phyloP scores from a whole-genome alignment of 169 alveolate genomes.

The Theileria luwenshuni region DNA sequence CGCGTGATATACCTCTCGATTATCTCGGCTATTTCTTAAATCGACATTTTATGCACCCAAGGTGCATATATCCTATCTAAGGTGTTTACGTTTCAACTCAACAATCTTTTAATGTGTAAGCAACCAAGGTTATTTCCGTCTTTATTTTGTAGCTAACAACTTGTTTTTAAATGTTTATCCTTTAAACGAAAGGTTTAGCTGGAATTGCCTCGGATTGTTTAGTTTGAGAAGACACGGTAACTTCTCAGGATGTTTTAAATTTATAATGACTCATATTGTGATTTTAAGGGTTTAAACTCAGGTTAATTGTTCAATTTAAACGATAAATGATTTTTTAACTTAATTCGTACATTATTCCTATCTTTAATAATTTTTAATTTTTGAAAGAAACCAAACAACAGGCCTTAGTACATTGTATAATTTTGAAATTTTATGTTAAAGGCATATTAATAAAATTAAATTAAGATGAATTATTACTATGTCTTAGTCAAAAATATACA shows the following conservation, averaged over 20 bases:
- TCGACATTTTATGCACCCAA: slow-evolving; percentile 29
- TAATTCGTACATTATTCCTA: neutral
- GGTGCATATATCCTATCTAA: slow-evolving; percentile 3
- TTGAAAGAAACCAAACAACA: too few species aligned
- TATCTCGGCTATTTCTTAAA: neutral
- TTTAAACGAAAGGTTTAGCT: slow-evolving; percentile 6
- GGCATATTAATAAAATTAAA: too few species aligned
- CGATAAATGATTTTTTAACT: neutral
- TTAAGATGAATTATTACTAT: too few species aligned
- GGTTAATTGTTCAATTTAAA: neutral
- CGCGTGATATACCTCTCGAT: neutral
- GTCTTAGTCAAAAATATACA: too few species aligned
- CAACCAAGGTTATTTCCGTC: neutral
- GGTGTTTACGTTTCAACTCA: slow-evolving; percentile 3
- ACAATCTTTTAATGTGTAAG: slow-evolving; percentile 22
- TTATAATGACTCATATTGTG: neutral
- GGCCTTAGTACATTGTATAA: too few species aligned
- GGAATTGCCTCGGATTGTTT: neutral
- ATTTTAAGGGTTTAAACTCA: slow-evolving; percentile 2
- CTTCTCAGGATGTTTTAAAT: neutral
- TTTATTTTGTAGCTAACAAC: neutral
- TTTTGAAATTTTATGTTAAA: too few species aligned
- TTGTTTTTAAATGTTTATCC: neutral
- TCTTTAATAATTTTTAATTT: neutral
- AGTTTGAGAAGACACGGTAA: slow-evolving; percentile 1